Conservation (phyloP, 805 yeast species). For the Ogataea pini region DNA sequence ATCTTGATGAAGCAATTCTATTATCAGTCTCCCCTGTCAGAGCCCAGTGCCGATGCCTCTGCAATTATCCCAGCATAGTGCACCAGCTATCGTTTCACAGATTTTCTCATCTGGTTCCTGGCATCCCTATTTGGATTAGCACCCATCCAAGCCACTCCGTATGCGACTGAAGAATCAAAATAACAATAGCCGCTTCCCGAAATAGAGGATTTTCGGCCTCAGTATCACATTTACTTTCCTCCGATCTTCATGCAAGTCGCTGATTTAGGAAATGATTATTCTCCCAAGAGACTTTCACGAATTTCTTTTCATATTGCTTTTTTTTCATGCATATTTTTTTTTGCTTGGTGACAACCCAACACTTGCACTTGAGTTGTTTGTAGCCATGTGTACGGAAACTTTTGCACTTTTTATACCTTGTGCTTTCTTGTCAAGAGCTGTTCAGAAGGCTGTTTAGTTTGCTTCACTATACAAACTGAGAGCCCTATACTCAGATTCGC, state of each 20-base stretch:
- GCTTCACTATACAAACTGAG: neutral
- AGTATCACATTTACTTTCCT: neutral
- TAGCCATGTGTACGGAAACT: conserved; percentile 2
- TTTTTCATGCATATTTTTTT: conserved; percentile 1
- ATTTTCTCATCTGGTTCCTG: neutral
- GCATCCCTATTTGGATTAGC: conserved; percentile 3
- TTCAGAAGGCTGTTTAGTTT: conserved; percentile 2
- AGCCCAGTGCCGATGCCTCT: neutral
- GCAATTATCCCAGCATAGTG: neutral
- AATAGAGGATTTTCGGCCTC: neutral
- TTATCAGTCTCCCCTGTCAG: neutral
- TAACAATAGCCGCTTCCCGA: conserved; percentile 1
- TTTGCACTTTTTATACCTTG: conserved; percentile 3
- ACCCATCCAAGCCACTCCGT: neutral
- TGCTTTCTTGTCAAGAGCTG: conserved; percentile 1
- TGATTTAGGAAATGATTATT: conserved; percentile 1
- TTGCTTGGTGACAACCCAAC: conserved; percentile 6
- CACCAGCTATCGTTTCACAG: neutral
- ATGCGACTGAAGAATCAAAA: neutral
- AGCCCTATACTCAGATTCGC: too few relatives aligned
- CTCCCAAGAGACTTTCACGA: neutral
- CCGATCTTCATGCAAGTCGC: neutral
- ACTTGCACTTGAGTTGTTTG: neutral
- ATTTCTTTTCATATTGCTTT: conserved; percentile 4
- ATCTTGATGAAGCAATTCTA: neutral